A percentile compares a stretch with the other conserved stretches of the same genome.
Conservation (phyloP, 768 basidiomycete species). For the Lepiota venenata region DNA sequence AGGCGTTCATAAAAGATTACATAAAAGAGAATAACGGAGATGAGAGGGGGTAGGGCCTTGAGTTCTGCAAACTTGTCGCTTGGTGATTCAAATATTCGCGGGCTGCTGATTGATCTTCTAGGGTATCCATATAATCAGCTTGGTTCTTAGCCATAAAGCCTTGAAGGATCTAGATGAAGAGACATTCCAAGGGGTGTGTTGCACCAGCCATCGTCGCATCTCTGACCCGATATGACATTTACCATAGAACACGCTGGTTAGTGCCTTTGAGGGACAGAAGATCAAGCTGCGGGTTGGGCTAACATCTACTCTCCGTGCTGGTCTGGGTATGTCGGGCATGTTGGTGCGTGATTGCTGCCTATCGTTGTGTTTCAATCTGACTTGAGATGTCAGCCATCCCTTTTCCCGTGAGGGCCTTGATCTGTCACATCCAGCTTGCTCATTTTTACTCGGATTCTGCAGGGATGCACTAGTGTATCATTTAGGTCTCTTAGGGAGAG, state of each 20-base stretch:
- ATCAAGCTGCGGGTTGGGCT: constrained; percentile 81
- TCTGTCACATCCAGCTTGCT: neutral
- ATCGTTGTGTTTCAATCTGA: neutral
- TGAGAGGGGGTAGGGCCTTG: no score
- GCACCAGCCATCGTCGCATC: neutral
- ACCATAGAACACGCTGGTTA: constrained; percentile 74
- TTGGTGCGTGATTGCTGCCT: constrained; percentile 43
- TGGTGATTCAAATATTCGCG: constrained; percentile 2
- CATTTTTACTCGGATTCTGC: constrained; percentile 3
- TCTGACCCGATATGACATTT: constrained; percentile 1
- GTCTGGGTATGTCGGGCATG: constrained; percentile 90
- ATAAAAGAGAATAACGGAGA: no score
- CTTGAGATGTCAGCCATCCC: constrained; percentile 42
- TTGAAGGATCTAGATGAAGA: constrained; percentile 63
- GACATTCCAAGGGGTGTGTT: constrained; percentile 60
- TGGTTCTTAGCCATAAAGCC: constrained; percentile 81
- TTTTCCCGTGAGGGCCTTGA: constrained; percentile 69
- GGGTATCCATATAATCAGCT: constrained; percentile 73
- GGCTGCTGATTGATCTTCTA: constrained; percentile 23
- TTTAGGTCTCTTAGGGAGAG: constrained; percentile 85
- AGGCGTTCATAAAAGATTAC: no score
- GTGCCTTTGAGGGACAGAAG: constrained; percentile 68
- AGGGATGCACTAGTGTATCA: constrained; percentile 87
- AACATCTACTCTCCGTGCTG: constrained; percentile 90
- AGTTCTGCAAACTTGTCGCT: no score